These are phyloP conservation scores for Silene uniflora DNA, from an alignment of 148 eudicot genomes.

Conservation along the genomic window DNA sequence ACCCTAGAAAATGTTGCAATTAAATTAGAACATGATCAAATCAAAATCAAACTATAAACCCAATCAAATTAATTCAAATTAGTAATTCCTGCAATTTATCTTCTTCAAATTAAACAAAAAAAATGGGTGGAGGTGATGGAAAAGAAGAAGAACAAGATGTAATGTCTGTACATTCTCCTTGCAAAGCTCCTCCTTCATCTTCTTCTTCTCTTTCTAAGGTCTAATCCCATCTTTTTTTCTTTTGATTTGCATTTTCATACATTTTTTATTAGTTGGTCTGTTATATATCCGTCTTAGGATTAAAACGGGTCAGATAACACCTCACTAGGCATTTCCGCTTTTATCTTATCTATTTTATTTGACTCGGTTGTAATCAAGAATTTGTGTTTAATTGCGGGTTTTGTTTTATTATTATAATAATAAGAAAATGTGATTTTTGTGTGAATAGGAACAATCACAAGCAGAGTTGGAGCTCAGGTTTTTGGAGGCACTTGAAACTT, in stretches of 20 bases:
- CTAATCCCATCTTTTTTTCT: background rate
- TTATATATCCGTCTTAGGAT: no score
- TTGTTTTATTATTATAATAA: background rate
- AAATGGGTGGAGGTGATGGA: constrained; percentile 31
- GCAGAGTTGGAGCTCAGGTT: constrained; percentile 87
- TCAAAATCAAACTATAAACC: background rate
- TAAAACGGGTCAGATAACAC: no score
- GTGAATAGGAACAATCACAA: constrained; percentile 67
- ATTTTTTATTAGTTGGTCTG: no score
- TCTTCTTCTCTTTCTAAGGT: constrained; percentile 86
- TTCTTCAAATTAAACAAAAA: background rate
- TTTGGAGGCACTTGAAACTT: constrained; percentile 86
- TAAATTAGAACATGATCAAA: background rate
- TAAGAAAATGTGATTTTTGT: constrained; percentile 1
- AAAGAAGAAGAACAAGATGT: constrained; percentile 85
- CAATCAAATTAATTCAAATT: background rate
- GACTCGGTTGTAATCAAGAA: no score
- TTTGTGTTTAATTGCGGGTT: background rate
- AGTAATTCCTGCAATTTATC: background rate
- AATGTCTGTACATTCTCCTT: constrained; percentile 87
- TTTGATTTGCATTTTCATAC: background rate
- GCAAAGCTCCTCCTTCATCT: constrained; percentile 74
- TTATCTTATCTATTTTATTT: no score
- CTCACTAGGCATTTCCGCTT: no score
- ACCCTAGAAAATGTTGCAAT: constrained; percentile 13